Evolutionary conservation across 139 green algal genomes (phyloP), one percentile per base, ranked within the genome.

Genomic region (Coelastrella sp.): DNA sequence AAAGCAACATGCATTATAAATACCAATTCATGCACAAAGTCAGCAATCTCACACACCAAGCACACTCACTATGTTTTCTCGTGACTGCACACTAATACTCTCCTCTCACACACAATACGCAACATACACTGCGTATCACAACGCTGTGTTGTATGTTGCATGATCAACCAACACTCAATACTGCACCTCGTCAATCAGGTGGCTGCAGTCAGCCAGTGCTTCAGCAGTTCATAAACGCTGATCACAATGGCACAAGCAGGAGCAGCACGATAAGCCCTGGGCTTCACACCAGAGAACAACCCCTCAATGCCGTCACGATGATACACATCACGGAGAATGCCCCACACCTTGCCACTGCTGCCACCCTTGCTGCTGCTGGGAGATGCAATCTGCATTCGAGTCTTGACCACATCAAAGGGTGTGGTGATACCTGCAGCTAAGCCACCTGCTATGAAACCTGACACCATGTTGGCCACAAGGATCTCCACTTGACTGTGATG

Each of bases 361-460:
- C 35, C 27, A 43, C 35, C 23, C 68, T 34, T 41, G 21, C 63
- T 53, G 35, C 13, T 38, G 43, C 71, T 66, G 27, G 40, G 34
- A 0, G 21, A 71, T 0, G 51, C 21, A 27, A 96, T 87, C 90
- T 98, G 96, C 59, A 92, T 72, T 3, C 94, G 90, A 37, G 97
- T 99, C 88, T 99, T 99, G 2, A 98, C 89, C 23, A 99, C 97
- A 73, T 99, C 97, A 83, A 99, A 94, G 0, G 97, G 97, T 9
- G 95, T 99, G 13, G 97, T 99, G 27, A 95, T 76, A 0, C 90
- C 91, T 2, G 95, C 96, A 5, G 97, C 94, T 15, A 96, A 21
- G 2, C 85, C 91, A 3, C 97, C 97, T 2, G 95, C 83, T 1
- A 85, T 8, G 38, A 85, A 88, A 37, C 91, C 91, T 50, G 91